These are phyloP conservation scores for Pilasporangium apinafurcum DNA, from an alignment of 352 stramenopile species.

Conservation along the genomic window DNA sequence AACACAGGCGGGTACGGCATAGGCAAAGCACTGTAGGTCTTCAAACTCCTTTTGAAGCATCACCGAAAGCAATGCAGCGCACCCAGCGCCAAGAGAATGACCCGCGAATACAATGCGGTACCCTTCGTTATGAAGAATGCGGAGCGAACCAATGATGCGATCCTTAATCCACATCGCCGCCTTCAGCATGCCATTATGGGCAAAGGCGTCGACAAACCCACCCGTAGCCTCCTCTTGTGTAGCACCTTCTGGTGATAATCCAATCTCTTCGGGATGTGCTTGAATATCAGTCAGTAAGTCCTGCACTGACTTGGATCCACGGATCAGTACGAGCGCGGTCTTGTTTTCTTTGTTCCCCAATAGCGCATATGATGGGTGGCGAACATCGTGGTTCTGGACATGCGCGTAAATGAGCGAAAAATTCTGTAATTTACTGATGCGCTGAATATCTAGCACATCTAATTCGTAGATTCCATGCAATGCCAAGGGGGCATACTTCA, in stretches of 20 bases:
- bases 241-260: slow-evolving; percentile 24
- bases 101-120: slow-evolving; percentile 80
- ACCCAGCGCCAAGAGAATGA: slow-evolving; percentile 76
- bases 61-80: slow-evolving; percentile 64
- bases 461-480: slow-evolving; percentile 83
- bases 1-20: slow-evolving; percentile 77
- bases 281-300: slow-evolving; percentile 83
- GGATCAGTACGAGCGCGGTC: slow-evolving; percentile 69
- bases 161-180: slow-evolving; percentile 86
- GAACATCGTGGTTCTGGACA: slow-evolving; percentile 76
- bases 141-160: slow-evolving; percentile 67
- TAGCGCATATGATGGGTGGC: slow-evolving; percentile 74
- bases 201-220: slow-evolving; percentile 81
- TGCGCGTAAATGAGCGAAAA: slow-evolving; percentile 79
- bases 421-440: slow-evolving; percentile 70
- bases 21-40: slow-evolving; percentile 79
- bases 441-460: slow-evolving; percentile 79
- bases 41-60: slow-evolving; percentile 87
- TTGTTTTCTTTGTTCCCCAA: slow-evolving; percentile 78
- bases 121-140: slow-evolving; percentile 63
- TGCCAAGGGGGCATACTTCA: slow-evolving; percentile 72
- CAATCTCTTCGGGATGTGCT: slow-evolving; percentile 72
- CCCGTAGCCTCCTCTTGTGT: slow-evolving; percentile 36
- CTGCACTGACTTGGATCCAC: slow-evolving; percentile 83
- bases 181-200: slow-evolving; percentile 84